Conservation (phyloP, 352 stramenopile genomes). For the Phytopythium sindhum region DNA sequence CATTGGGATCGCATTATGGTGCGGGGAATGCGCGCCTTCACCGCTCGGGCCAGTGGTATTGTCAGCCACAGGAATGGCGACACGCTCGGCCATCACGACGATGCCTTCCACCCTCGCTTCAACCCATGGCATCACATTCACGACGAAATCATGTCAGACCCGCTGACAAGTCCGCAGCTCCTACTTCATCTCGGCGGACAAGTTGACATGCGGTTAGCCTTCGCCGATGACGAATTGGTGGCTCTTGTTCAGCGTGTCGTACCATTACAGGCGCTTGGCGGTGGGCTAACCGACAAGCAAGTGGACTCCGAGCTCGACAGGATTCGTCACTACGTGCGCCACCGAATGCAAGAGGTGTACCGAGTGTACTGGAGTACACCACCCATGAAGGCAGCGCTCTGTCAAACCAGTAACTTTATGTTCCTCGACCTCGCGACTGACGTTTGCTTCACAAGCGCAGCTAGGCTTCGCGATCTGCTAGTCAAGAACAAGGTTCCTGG, state of each 20-base stretch:
- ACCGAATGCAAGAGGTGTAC: constrained; percentile 73
- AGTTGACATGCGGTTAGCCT: constrained; percentile 46
- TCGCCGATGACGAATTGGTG: constrained; percentile 36
- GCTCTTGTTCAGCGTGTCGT: constrained; percentile 22
- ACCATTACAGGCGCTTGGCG: constrained; percentile 8
- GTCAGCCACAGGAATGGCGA: constrained; percentile 34
- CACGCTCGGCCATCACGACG: constrained; percentile 29
- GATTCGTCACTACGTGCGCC: constrained; percentile 29
- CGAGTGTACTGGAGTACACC: constrained; percentile 51
- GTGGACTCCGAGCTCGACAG: constrained; percentile 13
- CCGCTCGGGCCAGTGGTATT: constrained; percentile 24
- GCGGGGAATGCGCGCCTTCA: constrained; percentile 33
- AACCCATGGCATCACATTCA: constrained; percentile 72
- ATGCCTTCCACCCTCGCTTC: constrained; percentile 29
- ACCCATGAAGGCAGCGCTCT: constrained; percentile 41
- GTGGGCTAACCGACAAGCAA: constrained; percentile 10
- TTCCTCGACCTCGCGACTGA: constrained; percentile 53
- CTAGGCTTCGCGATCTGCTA: constrained; percentile 12
- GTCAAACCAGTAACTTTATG: constrained; percentile 65
- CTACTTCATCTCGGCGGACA: constrained; percentile 59
- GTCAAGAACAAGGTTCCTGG: not conserved
- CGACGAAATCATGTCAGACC: constrained; percentile 45
- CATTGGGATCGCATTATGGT: constrained; percentile 42
- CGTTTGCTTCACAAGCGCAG: constrained; percentile 47
- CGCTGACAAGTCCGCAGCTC: constrained; percentile 44